Base-by-base conservation (phyloP, 139 green algal genomes). In the Ettlia oleoabundans region DNA sequence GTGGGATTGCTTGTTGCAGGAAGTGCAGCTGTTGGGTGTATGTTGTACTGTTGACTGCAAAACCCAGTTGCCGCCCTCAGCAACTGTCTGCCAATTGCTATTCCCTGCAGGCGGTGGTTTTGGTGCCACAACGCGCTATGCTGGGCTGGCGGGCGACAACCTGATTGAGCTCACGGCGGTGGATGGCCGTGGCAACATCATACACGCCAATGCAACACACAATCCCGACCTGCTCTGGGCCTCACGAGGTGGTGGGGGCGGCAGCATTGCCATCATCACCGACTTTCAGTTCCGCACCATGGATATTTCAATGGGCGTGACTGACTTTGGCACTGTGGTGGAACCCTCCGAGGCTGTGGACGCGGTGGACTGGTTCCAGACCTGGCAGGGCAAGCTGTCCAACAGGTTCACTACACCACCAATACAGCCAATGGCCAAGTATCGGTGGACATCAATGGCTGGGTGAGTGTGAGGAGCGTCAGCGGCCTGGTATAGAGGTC, bases 161-260 rank as follows among this genome's bases (percentile, higher is more conserved):
- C 62, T 68, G 2, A 68, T 68, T 21, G 62, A n/a, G 2, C 62
- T 68, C 30, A 68, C 62, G 62, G 62, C 62, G 6, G 62, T 68
- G 62, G 62, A 68, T 10, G 62, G 62, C 62, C 30, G 30, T 15
- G 62, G 62, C 4, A n/a, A 30, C 62, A 68, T 38, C 28, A n/a
- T 68, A 30, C 18, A 32, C 3, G 62, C 62, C 30, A 32, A 68
- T 30, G 26, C 30, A n/a, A 68, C 28, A 8, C 30, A 68, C 9
- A 37, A 68, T 30, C 26, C 62, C 7, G 62, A 68, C 62, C 62
- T 68, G 62, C 62, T 68, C 6, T 68, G 62, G 62, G 62, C 62
- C 7, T 37, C 62, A 1, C 62, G 62, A 7, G 62, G 28, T 10
- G 62, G 62, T 30, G 62, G 62, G 30, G 62, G 62, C 62, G 28